phyloP scores from a whole-genome alignment of 2,329 filamentous ascomycete genomes.

The Myriangium duriaei region DNA sequence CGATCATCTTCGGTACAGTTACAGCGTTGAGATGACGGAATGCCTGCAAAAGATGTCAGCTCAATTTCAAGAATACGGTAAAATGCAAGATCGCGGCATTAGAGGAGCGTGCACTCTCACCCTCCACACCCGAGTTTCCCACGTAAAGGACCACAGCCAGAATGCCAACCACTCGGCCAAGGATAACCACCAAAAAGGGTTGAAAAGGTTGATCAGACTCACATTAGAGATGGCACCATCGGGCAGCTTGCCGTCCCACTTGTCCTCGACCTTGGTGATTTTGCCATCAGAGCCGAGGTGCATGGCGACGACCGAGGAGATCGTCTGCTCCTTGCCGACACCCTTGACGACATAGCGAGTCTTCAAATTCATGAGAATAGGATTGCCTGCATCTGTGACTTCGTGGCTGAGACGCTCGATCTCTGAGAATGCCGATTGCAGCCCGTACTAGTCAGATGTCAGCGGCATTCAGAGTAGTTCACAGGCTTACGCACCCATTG shows the following conservation, averaged over 20 bases:
- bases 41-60: slow-evolving; percentile 30
- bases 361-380: slow-evolving; percentile 44
- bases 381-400: slow-evolving; percentile 45
- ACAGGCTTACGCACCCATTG: slow-evolving; percentile 35
- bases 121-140: slow-evolving; percentile 29
- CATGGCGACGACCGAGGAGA: slow-evolving; percentile 38
- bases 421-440: slow-evolving; percentile 44
- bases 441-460: slow-evolving; percentile 36
- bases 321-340: slow-evolving; percentile 38
- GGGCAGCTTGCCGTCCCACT: slow-evolving; percentile 42
- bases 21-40: slow-evolving; percentile 41
- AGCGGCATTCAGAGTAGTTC: too few relatives aligned
- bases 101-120: too few relatives aligned
- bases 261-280: slow-evolving; percentile 42
- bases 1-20: slow-evolving; percentile 38
- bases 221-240: slow-evolving; percentile 40
- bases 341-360: slow-evolving; percentile 43
- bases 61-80: slow-evolving; percentile 1
- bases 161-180: slow-evolving; percentile 27
- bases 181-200: slow-evolving; percentile 27
- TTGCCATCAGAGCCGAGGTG: slow-evolving; percentile 30
- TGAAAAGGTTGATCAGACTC: slow-evolving; percentile 27
- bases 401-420: slow-evolving; percentile 44
- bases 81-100: too few relatives aligned
- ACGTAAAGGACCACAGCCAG: slow-evolving; percentile 27